These are phyloP conservation scores for Trichoderma lentiforme DNA, from an alignment of 2,329 filamentous ascomycete species.

Conservation along the genomic window DNA sequence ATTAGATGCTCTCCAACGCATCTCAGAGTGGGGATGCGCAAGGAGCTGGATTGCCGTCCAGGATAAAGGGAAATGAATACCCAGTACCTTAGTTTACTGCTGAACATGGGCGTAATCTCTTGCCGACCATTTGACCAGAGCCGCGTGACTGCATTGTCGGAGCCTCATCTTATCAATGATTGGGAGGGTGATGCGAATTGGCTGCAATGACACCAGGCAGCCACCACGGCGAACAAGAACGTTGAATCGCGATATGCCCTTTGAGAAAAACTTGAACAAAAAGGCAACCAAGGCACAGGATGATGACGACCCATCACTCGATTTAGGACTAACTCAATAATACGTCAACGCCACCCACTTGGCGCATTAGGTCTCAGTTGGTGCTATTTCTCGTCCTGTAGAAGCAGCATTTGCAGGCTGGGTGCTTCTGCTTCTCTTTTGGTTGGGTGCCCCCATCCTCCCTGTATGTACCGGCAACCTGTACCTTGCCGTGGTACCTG, in stretches of 20 bases:
- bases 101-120: background rate
- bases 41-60: background rate
- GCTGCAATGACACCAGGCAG: background rate
- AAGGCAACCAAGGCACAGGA: background rate
- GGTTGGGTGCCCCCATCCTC: background rate
- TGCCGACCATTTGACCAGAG: background rate
- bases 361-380: background rate
- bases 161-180: background rate
- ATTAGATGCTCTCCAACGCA: background rate
- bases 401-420: background rate
- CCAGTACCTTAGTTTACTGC: background rate
- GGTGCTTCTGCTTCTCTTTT: background rate
- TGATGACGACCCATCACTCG: background rate
- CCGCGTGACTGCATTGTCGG: background rate
- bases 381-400: background rate
- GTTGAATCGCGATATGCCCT: background rate
- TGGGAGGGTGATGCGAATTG: background rate
- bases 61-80: background rate
- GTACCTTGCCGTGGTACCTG: background rate
- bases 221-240: background rate
- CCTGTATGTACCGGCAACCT: background rate
- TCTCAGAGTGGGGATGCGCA: background rate
- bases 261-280: background rate
- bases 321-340: background rate
- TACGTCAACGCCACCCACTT: conserved; percentile 10